phyloP scores from a whole-genome alignment of 345 rosid genomes.

The Bruguiera sexangula region DNA sequence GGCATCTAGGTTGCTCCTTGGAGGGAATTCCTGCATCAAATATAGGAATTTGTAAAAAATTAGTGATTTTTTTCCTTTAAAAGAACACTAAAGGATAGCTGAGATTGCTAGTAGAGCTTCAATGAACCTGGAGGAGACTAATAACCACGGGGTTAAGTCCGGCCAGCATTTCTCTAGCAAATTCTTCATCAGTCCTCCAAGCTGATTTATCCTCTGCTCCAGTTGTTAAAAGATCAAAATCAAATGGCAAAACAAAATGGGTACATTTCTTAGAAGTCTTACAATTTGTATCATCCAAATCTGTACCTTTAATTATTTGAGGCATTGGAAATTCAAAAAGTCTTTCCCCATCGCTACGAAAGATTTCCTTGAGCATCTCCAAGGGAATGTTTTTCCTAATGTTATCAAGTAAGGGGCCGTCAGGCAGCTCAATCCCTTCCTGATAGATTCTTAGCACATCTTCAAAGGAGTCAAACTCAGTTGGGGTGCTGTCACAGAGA shows the following conservation, averaged over 20 bases:
- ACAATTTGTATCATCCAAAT: no score
- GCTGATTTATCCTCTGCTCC: slow-evolving; percentile 34
- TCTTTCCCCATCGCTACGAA: slow-evolving; percentile 34
- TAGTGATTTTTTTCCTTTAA: neutral
- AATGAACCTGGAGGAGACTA: slow-evolving; percentile 28
- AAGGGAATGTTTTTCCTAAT: slow-evolving; percentile 29
- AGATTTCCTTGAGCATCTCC: slow-evolving; percentile 37
- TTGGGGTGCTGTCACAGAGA: slow-evolving; percentile 28
- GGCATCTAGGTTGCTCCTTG: slow-evolving; percentile 28
- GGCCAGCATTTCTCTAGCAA: slow-evolving; percentile 40
- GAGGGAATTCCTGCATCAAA: slow-evolving; percentile 38
- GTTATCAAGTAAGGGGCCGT: slow-evolving; percentile 18
- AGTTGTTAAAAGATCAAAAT: neutral
- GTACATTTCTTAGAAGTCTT: no score
- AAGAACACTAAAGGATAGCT: neutral
- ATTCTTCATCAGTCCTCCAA: slow-evolving; percentile 49
- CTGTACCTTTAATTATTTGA: slow-evolving; percentile 37
- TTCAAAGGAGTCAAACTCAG: slow-evolving; percentile 41
- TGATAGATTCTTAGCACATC: slow-evolving; percentile 33
- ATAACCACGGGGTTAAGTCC: slow-evolving; percentile 38
- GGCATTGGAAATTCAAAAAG: slow-evolving; percentile 37
- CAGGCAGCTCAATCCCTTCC: slow-evolving; percentile 37
- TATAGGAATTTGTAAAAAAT: no score
- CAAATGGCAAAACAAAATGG: neutral
- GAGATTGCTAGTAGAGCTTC: neutral